These are phyloP conservation scores for Epipyxis sp. DNA, from an alignment of 108 stramenopile species.

Conservation along the genomic window DNA sequence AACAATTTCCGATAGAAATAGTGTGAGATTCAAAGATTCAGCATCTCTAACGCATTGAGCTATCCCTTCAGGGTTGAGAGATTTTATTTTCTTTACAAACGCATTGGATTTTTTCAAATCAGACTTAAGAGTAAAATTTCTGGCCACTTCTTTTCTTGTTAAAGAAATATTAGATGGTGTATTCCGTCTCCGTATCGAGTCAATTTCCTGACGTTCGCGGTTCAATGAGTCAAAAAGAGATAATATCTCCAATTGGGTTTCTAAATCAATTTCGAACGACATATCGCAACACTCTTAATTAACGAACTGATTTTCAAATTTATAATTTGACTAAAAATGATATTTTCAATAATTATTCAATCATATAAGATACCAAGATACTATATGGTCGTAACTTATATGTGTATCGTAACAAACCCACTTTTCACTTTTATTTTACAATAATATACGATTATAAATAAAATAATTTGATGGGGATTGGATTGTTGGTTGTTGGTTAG, in stretches of 20 bases:
- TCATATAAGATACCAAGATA: too few species aligned
- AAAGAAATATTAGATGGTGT: not conserved
- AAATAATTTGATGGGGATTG: too few species aligned
- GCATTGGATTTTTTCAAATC: slow-evolving; percentile 92
- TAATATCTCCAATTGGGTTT: not conserved
- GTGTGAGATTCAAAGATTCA: slow-evolving; percentile 74
- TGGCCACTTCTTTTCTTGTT: slow-evolving; percentile 1
- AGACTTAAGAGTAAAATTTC: slow-evolving; percentile 75
- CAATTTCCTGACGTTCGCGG: not conserved
- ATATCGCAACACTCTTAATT: too few species aligned
- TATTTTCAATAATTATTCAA: too few species aligned
- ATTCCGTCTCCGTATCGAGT: not conserved
- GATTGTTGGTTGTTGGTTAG: too few species aligned
- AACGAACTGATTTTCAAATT: too few species aligned
- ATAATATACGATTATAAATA: too few species aligned
- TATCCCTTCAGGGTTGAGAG: slow-evolving; percentile 27
- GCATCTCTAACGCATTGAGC: slow-evolving; percentile 53
- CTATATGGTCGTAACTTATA: too few species aligned
- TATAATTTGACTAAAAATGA: too few species aligned
- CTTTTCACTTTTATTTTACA: too few species aligned
- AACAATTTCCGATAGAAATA: slow-evolving; percentile 89
- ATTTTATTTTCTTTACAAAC: slow-evolving; percentile 85
- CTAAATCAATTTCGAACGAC: slow-evolving; percentile 13
- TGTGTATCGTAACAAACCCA: too few species aligned
- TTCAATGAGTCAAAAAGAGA: not conserved